Conservation (phyloP, 352 stramenopile genomes). For the Phytophthora melonis region DNA sequence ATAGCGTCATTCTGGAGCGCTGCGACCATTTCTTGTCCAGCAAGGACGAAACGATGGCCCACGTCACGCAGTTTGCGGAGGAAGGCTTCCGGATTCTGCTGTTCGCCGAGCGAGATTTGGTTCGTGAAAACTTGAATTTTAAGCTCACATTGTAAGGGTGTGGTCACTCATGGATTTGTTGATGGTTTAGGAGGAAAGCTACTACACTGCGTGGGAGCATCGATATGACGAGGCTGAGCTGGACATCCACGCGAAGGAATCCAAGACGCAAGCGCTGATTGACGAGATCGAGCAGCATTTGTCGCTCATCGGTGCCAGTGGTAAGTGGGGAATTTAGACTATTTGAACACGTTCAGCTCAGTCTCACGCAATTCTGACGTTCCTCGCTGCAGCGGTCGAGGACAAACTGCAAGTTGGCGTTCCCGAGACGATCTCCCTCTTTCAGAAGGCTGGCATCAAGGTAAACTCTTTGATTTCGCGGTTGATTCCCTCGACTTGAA, state of each 20-base stretch:
- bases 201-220: conserved; percentile 75
- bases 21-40: conserved; percentile 70
- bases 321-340: conserved; percentile 32
- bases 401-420: conserved; percentile 98
- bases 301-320: conserved; percentile 87
- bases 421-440: conserved; percentile 92
- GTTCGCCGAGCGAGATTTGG: conserved; percentile 78
- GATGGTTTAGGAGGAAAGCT: conserved; percentile 70
- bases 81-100: conserved; percentile 90
- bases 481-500: background rate
- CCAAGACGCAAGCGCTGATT: conserved; percentile 61
- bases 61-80: conserved; percentile 85
- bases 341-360: background rate
- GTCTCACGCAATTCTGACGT: background rate
- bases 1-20: conserved; percentile 80
- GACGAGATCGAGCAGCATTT: conserved; percentile 89
- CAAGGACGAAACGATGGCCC: conserved; percentile 64
- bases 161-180: too few species aligned
- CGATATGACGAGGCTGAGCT: conserved; percentile 78
- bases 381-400: conserved; percentile 90
- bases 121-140: conserved; percentile 27
- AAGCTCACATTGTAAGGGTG: too few species aligned
- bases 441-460: conserved; percentile 95
- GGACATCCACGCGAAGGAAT: conserved; percentile 73
- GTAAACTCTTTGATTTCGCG: conserved; percentile 47